These are phyloP conservation scores for Eucalyptus polyanthemos DNA, from an alignment of 345 rosid genomes.

Conservation along the genomic window DNA sequence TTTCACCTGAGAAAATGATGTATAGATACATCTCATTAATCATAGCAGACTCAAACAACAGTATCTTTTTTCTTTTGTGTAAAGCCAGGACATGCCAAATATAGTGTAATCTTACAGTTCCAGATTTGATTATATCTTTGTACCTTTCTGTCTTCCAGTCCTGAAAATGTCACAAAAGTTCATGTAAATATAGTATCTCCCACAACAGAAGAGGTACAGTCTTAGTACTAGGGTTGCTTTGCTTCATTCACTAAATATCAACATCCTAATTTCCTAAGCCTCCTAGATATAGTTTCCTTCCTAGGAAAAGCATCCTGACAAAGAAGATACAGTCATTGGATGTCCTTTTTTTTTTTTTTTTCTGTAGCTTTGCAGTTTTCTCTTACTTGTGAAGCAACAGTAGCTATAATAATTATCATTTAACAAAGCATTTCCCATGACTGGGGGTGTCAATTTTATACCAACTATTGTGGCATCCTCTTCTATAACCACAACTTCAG, in stretches of 20 bases:
- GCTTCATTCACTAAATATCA: background rate
- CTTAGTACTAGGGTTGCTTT: background rate
- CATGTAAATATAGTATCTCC: background rate
- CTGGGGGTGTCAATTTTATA: background rate
- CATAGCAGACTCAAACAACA: background rate
- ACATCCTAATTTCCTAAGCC: background rate
- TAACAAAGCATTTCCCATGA: background rate
- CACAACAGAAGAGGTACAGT: background rate
- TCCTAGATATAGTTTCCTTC: background rate
- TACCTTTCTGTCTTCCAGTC: slow-evolving; percentile 98
- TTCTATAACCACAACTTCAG: background rate
- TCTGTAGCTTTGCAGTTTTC: background rate
- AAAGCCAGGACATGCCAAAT: background rate
- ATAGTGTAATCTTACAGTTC: slow-evolving; percentile 48
- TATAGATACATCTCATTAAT: background rate
- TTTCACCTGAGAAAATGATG: slow-evolving; percentile 42
- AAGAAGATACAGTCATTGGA: background rate
- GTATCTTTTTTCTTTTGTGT: background rate
- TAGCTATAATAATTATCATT: background rate
- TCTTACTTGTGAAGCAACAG: background rate
- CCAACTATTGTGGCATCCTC: background rate
- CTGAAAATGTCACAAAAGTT: slow-evolving; percentile 14
- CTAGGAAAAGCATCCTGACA: background rate
- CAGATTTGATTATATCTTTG: slow-evolving; percentile 85
- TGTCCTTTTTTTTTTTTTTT: background rate